A percentile compares a stretch with the other conserved stretches of the same genome.
Evolutionary conservation across 2,329 filamentous ascomycete species (phyloP).

Genomic region (Akanthomyces uredinophilus): DNA sequence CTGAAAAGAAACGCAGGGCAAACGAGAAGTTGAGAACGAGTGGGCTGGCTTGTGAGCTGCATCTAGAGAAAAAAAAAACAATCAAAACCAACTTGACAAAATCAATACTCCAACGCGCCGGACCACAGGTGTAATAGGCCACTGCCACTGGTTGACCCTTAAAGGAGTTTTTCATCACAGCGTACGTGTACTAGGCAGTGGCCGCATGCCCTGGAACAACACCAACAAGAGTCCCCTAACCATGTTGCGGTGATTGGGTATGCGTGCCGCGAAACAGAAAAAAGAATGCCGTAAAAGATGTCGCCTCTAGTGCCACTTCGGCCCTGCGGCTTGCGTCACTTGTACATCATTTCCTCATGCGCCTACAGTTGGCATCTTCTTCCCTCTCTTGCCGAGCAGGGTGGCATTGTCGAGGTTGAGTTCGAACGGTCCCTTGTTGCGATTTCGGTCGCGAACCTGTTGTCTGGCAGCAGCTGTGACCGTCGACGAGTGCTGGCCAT

Average conservation of each 20-base stretch:
- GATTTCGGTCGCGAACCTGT: constrained; percentile 63
- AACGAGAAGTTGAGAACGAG: constrained; percentile 1
- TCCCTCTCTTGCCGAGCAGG: constrained; percentile 66
- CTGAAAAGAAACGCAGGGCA: neutral
- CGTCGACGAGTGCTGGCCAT: constrained; percentile 81
- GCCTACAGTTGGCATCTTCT: constrained; percentile 46
- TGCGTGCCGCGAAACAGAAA: constrained; percentile 5
- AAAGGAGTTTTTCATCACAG: neutral
- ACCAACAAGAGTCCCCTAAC: neutral
- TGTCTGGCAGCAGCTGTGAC: constrained; percentile 80
- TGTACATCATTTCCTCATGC: constrained; percentile 24
- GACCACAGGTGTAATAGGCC: neutral
- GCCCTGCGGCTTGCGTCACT: neutral
- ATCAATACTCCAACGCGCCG: constrained; percentile 12
- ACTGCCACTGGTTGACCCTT: neutral
- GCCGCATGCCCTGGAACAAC: neutral
- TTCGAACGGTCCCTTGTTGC: constrained; percentile 80
- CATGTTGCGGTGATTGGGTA: constrained; percentile 1
- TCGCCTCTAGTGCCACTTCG: neutral
- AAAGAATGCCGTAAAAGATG: neutral
- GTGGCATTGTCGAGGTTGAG: constrained; percentile 88
- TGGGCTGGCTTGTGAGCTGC: constrained; percentile 7
- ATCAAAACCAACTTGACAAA: neutral
- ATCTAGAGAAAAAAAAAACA: constrained; percentile 1
- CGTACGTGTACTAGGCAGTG: neutral